Base-by-base conservation (phyloP, 2,329 filamentous ascomycete genomes). In the Chaetomiaceae sp. region DNA sequence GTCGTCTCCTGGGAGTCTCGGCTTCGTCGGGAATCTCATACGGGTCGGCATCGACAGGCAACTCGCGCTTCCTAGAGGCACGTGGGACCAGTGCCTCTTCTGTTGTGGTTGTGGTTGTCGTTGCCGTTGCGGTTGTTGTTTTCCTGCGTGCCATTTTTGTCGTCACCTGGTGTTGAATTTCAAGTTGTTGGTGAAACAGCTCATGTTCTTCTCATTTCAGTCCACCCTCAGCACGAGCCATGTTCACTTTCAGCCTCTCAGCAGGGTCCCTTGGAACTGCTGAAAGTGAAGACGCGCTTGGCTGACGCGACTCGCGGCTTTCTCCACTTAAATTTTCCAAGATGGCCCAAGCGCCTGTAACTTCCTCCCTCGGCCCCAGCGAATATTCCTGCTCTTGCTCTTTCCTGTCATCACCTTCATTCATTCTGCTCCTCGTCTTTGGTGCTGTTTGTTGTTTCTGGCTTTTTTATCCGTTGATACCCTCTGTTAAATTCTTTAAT, bases 21-120 rank as follows among this genome's bases (percentile, higher is more conserved):
- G 30, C 33, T 25, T 59, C 60, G 16, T 62, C 60, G n/a, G 60
- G 60, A 9, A 60, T 47, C n/a, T 61, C 55, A 53, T 62, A 61
- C 4, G 58, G 58, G 37, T 62, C 60, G 38, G 42, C 31, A n/a
- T 62, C 60, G 38, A 44, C 31, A n/a, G 55, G 39, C 9, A 54
- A n/a, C 14, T 48, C 33, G 5, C 59, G 54, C 27, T 62, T 61
- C 19, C 50, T 50, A 20, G 52, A 50, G 5, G 41, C 25, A 25
- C 50, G 53, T 7, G 40, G 47, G 5, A 27, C 46, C 23, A 51
- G 25, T 10, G 35, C 52, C 43, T 58, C 51, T 31, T 40, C 30
- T 50, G 40, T 35, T 7, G 52, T 7, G 37, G 58, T 60, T 17
- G 35, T 57, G 8, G 55, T 55, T 12, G 48, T 39, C 59, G 60